Base-by-base conservation (phyloP, 2,329 filamentous ascomycete species). In the Fusarium buxicola region DNA sequence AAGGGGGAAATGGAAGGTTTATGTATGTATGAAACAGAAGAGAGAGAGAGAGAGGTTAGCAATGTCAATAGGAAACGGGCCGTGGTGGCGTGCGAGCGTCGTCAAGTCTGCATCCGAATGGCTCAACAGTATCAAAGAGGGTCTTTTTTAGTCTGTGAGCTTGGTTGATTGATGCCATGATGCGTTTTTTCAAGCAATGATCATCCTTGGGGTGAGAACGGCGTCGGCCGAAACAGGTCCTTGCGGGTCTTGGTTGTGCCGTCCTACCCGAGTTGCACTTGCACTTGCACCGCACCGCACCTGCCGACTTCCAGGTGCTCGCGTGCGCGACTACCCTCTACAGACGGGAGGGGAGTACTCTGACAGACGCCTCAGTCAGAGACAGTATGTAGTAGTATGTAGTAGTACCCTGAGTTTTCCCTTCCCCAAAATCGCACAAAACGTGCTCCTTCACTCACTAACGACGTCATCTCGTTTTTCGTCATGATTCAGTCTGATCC, bases 181-280 rank as follows among this genome's bases (percentile, higher is more conserved):
- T 48, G 43, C 32, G 46, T 51, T 49, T 64, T 63, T 61, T 65
- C 36, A 16, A 55, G 45, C 35, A 55, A 47, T 54, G 55, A 68
- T 67, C 54, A 51, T 36, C 52, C 60, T 53, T 21, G 25, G 41
- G 28, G 40, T 31, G 49, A 8, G 46, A 55, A 56, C 60, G 49
- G 60, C 41, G 60, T 63, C 50, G 60, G 55, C 60, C 60, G 60
- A 64, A 61, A 31, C 25, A 60, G 60, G 27, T 39, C 55, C 59
- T 41, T 31, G 60, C 59, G 60, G 60, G 60, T 63, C 60, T 55
- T 11, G 27, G 15, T 31, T 65, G 65, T 70, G 68, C 68, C 68
- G 68, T 68, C 45, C 46, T 67, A 70, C 31, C 68, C 68, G 68
- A 48, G 31, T 45, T 24, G 48, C 27, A 34, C 47, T 35, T 60